Percentiles rank a stretch among this genome's conserved stretches.
Evolutionary conservation across 2,329 filamentous ascomycete species (phyloP).

Genomic region (Pseudophaeomoniella oleicola): DNA sequence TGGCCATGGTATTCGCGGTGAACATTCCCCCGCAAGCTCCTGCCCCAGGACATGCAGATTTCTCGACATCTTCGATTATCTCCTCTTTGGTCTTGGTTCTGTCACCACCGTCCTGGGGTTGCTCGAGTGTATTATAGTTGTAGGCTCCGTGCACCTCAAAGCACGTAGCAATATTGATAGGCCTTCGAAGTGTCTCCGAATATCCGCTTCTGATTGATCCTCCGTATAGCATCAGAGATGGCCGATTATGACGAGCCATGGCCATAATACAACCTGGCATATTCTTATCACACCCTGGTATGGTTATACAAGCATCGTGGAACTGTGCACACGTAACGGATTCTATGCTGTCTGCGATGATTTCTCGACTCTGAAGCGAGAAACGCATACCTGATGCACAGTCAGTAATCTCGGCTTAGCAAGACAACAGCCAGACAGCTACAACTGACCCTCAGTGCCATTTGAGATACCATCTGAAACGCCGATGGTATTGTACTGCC

Average conservation of each 20-base stretch:
- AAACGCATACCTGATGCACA: constrained; percentile 65
- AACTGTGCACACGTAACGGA: constrained; percentile 83
- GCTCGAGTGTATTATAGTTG: constrained; percentile 56
- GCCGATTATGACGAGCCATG: constrained; percentile 78
- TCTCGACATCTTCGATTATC: constrained; percentile 71
- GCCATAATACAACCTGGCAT: constrained; percentile 92
- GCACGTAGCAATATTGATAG: constrained; percentile 77
- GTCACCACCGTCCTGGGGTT: constrained; percentile 49
- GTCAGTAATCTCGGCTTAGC: neutral
- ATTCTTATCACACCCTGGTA: constrained; percentile 94
- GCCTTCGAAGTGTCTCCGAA: constrained; percentile 57
- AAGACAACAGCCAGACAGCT: neutral
- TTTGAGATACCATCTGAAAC: constrained; percentile 90
- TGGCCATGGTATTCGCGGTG: constrained; percentile 88
- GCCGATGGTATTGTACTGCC: constrained; percentile 88
- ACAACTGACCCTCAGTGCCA: constrained; percentile 27
- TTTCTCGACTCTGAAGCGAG: constrained; percentile 76
- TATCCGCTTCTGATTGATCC: constrained; percentile 84
- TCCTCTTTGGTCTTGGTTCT: constrained; percentile 57
- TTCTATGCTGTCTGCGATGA: constrained; percentile 91
- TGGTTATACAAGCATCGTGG: constrained; percentile 85
- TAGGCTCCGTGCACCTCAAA: constrained; percentile 80
- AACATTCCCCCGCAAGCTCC: constrained; percentile 84
- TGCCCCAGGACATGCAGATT: constrained; percentile 60
- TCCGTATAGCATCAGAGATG: constrained; percentile 90